Evolutionary conservation across 2,329 filamentous ascomycete genomes (phyloP), one percentile per base, ranked within the genome.

Genomic region (Hymenoscyphus scutula): DNA sequence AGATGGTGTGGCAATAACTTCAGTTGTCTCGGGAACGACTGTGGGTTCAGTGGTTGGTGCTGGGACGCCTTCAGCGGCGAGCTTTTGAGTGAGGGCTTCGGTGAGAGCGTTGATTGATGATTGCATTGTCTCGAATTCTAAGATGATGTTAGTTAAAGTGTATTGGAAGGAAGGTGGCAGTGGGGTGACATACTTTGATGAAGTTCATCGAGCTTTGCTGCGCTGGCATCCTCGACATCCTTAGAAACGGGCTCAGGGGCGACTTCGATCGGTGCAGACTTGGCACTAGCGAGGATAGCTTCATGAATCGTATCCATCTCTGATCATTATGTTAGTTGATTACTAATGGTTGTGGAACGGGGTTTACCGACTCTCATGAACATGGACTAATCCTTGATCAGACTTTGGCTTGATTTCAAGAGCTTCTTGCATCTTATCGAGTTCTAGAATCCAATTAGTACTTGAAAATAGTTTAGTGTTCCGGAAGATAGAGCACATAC

Each of bases 41-140:
- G 37, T 23, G 45, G 56, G 41, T 23, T 48, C 41, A 2, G 25
- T 17, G 8, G 19, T 11, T 25, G 45, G 27, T 25, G 25, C 25
- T 27, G 34, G 13, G 15, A 17, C 29, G 17, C 48, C 11, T 23
- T 61, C 45, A 6, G 45, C 13, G 6, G 23, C 17, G 15, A 62
- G 30, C 11, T 51, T 51, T 38, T 48, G 30, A 7, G 37, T 11
- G 15, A 63, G 58, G 17, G 61, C 53, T 53, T 56, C n/a, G 30
- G 61, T 32, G 23, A 63, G 58, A 1, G 53, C 57, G 54, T 63
- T 41, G 34, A 63, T 59, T 30, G 61, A 11, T 60, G 61, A 41
- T 60, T 63, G 61, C 61, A 63, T 63, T 38, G 53, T 38, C 19
- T 60, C 57, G 30, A 63, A 60, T 63, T 59, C 61, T 63, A 11